Percentiles rank a stretch among this genome's conserved stretches.
Evolutionary conservation across 2,329 filamentous ascomycete genomes (phyloP).

Genomic region (Aspergillus bombycis): DNA sequence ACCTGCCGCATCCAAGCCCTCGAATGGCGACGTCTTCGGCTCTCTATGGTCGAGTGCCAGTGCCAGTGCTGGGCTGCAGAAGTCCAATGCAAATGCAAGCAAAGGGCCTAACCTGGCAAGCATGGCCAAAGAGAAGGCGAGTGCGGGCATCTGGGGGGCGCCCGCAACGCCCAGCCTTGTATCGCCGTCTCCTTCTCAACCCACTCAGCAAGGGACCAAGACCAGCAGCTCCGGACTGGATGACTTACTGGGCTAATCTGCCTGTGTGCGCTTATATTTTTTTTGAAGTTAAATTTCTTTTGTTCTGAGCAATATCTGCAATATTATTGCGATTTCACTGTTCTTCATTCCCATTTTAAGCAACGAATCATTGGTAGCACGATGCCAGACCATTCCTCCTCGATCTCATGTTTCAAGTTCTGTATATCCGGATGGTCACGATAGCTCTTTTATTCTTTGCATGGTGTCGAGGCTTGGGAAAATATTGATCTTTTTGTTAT

Average conservation of each 20-base stretch:
- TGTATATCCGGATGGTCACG: slow-evolving; percentile 1
- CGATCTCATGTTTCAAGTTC: neutral
- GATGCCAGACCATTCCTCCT: neutral
- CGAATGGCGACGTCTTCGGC: slow-evolving; percentile 83
- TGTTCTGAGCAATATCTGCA: slow-evolving; percentile 7
- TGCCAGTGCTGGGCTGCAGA: slow-evolving; percentile 75
- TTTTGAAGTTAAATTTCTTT: neutral
- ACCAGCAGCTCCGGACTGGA: slow-evolving; percentile 44
- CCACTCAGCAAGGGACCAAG: slow-evolving; percentile 33
- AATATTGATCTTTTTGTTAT: neutral
- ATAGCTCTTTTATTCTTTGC: slow-evolving; percentile 5
- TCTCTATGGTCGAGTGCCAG: slow-evolving; percentile 74
- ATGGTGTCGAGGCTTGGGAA: slow-evolving; percentile 3
- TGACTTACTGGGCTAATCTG: slow-evolving; percentile 43
- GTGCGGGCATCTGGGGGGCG: slow-evolving; percentile 89
- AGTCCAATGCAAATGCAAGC: slow-evolving; percentile 62
- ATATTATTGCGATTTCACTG: neutral
- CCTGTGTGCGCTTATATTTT: neutral
- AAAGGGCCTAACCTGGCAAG: slow-evolving; percentile 83
- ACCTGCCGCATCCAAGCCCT: slow-evolving; percentile 50
- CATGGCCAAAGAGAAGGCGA: slow-evolving; percentile 97
- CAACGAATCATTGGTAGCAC: slow-evolving; percentile 4
- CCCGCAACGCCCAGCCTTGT: slow-evolving; percentile 60
- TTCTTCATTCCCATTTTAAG: neutral
- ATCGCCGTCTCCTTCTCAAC: slow-evolving; percentile 49